Conservation (phyloP, 768 basidiomycete genomes). For the Leccinellum luteum region DNA sequence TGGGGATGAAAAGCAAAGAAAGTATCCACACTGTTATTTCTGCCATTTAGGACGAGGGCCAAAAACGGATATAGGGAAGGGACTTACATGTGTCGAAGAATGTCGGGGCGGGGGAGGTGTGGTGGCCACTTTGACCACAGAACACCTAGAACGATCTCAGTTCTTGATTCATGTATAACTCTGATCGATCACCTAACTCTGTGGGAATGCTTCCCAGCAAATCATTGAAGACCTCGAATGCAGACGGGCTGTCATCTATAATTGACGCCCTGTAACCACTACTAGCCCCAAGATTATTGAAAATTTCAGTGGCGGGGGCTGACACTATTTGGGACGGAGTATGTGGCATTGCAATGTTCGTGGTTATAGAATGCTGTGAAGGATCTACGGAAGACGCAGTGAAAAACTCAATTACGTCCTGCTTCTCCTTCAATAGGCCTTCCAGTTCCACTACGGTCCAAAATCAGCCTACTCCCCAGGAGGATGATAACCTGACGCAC, state of each 20-base stretch:
- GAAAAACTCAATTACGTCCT: slow-evolving; percentile 22
- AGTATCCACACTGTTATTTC: slow-evolving; percentile 55
- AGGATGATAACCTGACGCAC: slow-evolving; percentile 38
- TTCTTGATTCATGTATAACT: background rate
- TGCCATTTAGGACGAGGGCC: background rate
- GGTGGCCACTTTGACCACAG: slow-evolving; percentile 50
- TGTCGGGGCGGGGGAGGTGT: slow-evolving; percentile 57
- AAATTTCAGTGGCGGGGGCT: background rate
- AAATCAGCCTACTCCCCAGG: slow-evolving; percentile 2
- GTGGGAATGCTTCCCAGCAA: background rate
- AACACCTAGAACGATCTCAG: slow-evolving; percentile 15
- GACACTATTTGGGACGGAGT: background rate
- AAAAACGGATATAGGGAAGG: background rate
- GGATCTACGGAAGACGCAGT: slow-evolving; percentile 1
- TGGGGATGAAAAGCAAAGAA: slow-evolving; percentile 82
- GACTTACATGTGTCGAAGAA: slow-evolving; percentile 66
- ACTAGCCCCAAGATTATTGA: background rate
- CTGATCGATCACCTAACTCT: slow-evolving; percentile 5
- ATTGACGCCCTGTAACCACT: background rate
- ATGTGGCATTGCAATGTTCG: background rate
- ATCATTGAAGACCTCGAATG: background rate
- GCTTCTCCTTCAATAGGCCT: slow-evolving; percentile 58
- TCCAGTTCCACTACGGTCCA: slow-evolving; percentile 62
- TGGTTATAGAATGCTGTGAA: background rate
- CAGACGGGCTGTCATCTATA: background rate